Evolutionary conservation across 2,329 filamentous ascomycete genomes (phyloP).

Genomic region (Grosmannia huntii): DNA sequence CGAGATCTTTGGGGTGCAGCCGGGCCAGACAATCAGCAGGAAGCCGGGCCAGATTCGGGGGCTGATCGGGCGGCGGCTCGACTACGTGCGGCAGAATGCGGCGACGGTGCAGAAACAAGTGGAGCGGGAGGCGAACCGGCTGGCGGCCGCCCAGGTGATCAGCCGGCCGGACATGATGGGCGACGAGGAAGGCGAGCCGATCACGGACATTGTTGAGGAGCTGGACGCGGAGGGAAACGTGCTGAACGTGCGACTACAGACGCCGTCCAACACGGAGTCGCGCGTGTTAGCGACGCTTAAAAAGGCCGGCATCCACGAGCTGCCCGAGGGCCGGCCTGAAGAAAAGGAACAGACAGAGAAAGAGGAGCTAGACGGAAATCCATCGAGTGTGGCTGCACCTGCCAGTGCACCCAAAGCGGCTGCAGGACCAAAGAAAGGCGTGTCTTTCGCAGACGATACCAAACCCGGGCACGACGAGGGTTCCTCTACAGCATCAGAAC

Average conservation of each 20-base stretch:
- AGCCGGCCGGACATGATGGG: conserved; percentile 41
- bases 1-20: conserved; percentile 31
- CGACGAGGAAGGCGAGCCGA: conserved; percentile 50
- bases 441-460: conserved; percentile 50
- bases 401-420: neutral
- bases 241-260: conserved; percentile 51
- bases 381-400: neutral
- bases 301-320: conserved; percentile 55
- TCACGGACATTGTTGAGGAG: conserved; percentile 87
- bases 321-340: conserved; percentile 6
- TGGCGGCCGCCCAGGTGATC: conserved; percentile 48
- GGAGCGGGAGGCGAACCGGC: conserved; percentile 52
- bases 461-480: conserved; percentile 28
- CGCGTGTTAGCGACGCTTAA: conserved; percentile 60
- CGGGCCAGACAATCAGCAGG: conserved; percentile 25
- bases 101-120: conserved; percentile 61
- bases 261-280: conserved; percentile 53
- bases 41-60: conserved; percentile 51
- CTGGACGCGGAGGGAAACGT: conserved; percentile 85
- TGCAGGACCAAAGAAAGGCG: conserved; percentile 33
- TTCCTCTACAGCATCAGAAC: conserved; percentile 5
- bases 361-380: too few species aligned
- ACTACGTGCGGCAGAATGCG: conserved; percentile 81
- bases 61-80: conserved; percentile 61
- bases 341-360: neutral